Evolutionary conservation across 768 basidiomycete species (phyloP), one percentile per base, ranked within the genome.

Genomic region (Cystobasidium ongulense): DNA sequence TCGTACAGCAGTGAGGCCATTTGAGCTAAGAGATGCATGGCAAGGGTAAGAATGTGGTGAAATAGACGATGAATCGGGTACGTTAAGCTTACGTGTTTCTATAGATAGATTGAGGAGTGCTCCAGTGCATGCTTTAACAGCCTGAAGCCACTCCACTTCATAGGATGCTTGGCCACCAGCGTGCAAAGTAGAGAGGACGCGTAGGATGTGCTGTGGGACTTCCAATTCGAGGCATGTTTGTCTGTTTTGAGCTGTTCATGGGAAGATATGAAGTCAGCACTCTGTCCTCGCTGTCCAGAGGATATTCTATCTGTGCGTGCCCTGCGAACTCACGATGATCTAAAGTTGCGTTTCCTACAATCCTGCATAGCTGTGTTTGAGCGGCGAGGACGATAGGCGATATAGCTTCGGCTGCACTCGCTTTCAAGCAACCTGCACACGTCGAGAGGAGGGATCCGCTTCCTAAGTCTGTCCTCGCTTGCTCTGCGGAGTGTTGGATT

Each of bases 41-140:
- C 63, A 5, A 18, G 63, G 7, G 36, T 36, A 35, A 29, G 63
- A n/a, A n/a, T n/a, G n/a, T n/a, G n/a, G n/a, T n/a, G n/a, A n/a
- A n/a, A n/a, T n/a, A n/a, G n/a, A n/a, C n/a, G n/a, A n/a, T n/a
- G n/a, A n/a, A n/a, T n/a, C n/a, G n/a, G n/a, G n/a, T n/a, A n/a
- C n/a, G n/a, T n/a, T n/a, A n/a, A 18, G 53, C 68, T 7, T 43
- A 71, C 68, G 68, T 3, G 68, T 71, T 25, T 71, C 68, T 57
- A 71, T 71, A 21, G 68, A 7, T 7, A 71, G 68, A 35, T 71
- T 71, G 27, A 71, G 54, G 10, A 71, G 68, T 10, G 68, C 68
- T 3, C 68, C 68, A 57, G 68, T 71, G 33, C 53, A 54, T 2
- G 68, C 68, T 27, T 71, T 71, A 3, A 71, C 21, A 36, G 68